These are phyloP conservation scores for Cicer chorassanicum DNA, from an alignment of 306 rosid genomes.

Conservation along the genomic window DNA sequence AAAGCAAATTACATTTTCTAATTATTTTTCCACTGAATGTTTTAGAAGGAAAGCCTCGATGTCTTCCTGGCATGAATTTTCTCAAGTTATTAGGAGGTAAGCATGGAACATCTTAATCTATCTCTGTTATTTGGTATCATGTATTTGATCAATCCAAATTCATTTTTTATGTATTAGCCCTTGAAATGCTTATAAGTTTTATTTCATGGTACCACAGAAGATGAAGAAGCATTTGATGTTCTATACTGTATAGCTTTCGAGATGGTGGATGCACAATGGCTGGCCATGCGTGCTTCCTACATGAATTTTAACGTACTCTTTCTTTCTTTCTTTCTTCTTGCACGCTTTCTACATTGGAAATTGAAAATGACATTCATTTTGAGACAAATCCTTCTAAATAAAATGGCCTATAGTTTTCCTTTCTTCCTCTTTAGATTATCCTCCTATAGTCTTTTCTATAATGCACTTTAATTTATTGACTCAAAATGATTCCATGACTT, in stretches of 20 bases:
- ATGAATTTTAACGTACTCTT: conserved; percentile 86
- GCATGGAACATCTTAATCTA: conserved; percentile 30
- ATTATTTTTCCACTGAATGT: conserved; percentile 22
- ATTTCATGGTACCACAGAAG: conserved; percentile 58
- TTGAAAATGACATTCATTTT: neutral
- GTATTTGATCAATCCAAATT: neutral
- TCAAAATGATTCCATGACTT: conserved; percentile 39
- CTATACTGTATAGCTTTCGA: conserved; percentile 85
- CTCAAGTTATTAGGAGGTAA: conserved; percentile 84
- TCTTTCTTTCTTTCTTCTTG: conserved; percentile 35
- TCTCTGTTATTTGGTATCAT: conserved; percentile 17
- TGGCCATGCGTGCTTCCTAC: conserved; percentile 92
- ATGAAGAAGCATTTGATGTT: conserved; percentile 82
- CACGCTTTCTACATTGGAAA: no score
- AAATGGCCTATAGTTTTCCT: neutral
- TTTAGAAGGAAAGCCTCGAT: conserved; percentile 74
- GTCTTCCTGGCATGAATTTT: conserved; percentile 83
- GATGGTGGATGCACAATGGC: conserved; percentile 98
- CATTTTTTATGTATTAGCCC: conserved; percentile 20
- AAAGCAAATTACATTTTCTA: conserved; percentile 7
- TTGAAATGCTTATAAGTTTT: conserved; percentile 31
- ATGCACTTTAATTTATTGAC: conserved; percentile 9
- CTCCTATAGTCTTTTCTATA: neutral
- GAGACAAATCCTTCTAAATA: neutral
- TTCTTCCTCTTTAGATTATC: neutral